Evolutionary conservation across 2,329 filamentous ascomycete genomes (phyloP).

Genomic region (Pyricularia pennisetigena): DNA sequence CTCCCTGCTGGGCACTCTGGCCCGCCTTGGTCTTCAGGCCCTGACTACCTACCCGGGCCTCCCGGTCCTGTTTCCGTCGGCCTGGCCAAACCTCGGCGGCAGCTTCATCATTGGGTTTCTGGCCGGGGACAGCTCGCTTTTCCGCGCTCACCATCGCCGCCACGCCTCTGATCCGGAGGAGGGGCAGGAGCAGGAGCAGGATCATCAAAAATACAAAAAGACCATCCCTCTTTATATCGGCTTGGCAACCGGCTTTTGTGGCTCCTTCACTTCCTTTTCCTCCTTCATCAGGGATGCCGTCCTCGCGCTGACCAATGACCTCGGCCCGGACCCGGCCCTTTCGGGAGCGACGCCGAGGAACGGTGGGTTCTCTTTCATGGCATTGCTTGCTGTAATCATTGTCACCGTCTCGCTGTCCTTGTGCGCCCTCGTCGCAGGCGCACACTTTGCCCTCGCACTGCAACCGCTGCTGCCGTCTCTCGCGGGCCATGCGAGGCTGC

Average conservation of each 20-base stretch:
- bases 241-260: constrained; percentile 62
- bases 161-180: neutral
- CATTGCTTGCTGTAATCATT: constrained; percentile 65
- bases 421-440: constrained; percentile 59
- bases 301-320: constrained; percentile 63
- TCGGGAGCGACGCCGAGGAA: constrained; percentile 32
- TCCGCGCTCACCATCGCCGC: constrained; percentile 12
- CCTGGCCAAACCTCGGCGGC: constrained; percentile 85
- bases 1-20: constrained; percentile 73
- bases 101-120: constrained; percentile 81
- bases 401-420: constrained; percentile 62
- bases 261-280: constrained; percentile 62
- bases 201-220: constrained; percentile 56
- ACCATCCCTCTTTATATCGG: constrained; percentile 71
- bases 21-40: constrained; percentile 69
- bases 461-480: constrained; percentile 50
- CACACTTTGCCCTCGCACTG: constrained; percentile 60
- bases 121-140: constrained; percentile 10
- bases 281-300: constrained; percentile 58
- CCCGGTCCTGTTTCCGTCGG: constrained; percentile 60
- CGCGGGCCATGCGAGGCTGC: constrained; percentile 22
- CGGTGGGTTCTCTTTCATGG: constrained; percentile 74
- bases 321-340: constrained; percentile 37
- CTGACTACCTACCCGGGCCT: constrained; percentile 72
- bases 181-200: constrained; percentile 53